phyloP scores from a whole-genome alignment of 2,329 filamentous ascomycete genomes.

The Xylariaceae sp. region DNA sequence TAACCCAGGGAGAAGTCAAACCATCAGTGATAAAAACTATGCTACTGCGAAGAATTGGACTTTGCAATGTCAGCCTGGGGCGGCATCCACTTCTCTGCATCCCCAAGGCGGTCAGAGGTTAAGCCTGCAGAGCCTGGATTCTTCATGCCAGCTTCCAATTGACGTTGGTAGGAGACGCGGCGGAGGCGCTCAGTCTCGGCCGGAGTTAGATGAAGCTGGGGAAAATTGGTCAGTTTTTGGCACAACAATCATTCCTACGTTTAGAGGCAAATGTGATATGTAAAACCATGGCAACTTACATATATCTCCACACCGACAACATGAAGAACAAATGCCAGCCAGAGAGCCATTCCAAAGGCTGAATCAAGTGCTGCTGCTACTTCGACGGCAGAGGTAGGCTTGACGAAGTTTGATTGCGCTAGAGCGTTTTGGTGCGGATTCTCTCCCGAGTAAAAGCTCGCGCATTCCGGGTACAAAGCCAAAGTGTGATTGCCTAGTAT shows the following conservation, averaged over 20 bases:
- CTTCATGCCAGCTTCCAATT: conserved; percentile 50
- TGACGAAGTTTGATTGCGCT: conserved; percentile 44
- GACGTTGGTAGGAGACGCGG: conserved; percentile 51
- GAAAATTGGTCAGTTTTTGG: neutral
- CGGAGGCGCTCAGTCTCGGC: conserved; percentile 51
- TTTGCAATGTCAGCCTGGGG: too few relatives aligned
- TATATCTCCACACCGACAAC: conserved; percentile 55
- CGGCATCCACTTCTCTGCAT: conserved; percentile 33
- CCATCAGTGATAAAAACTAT: too few relatives aligned
- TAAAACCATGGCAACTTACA: conserved; percentile 41
- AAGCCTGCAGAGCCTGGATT: conserved; percentile 47
- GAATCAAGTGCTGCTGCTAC: conserved; percentile 52
- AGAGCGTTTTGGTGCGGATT: conserved; percentile 34
- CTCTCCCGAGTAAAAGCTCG: conserved; percentile 42
- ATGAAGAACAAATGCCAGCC: conserved; percentile 60
- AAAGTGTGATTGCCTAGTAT: conserved; percentile 43
- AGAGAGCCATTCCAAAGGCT: conserved; percentile 58
- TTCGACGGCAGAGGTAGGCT: conserved; percentile 34
- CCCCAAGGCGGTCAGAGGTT: conserved; percentile 43
- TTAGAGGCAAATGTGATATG: neutral
- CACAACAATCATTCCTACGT: neutral
- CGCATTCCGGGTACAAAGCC: conserved; percentile 52
- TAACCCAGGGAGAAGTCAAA: too few relatives aligned
- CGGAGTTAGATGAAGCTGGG: conserved; percentile 44
- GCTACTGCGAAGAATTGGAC: too few relatives aligned